Evolutionary conservation across 2,329 filamentous ascomycete species (phyloP).

Genomic region (Colletotrichum aenigma): DNA sequence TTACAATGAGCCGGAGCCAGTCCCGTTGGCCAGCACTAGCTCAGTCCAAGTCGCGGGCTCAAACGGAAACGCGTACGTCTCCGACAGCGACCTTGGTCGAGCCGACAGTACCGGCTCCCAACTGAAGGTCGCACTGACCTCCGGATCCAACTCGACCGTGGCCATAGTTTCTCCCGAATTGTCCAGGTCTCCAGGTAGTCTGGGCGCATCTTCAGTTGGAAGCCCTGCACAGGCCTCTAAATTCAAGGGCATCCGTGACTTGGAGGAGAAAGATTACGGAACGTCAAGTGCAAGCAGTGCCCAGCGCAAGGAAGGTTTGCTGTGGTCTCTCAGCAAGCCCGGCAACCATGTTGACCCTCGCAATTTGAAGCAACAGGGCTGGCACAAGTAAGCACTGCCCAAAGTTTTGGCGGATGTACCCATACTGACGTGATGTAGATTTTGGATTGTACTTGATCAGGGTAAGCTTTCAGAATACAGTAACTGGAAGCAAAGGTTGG

Average conservation of each 20-base stretch:
- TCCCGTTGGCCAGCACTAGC: constrained; percentile 42
- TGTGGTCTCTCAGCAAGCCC: constrained; percentile 93
- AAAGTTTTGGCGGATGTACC: not conserved
- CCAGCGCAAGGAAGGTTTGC: constrained; percentile 87
- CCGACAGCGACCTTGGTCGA: constrained; percentile 73
- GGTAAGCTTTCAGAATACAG: constrained; percentile 97
- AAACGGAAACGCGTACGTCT: constrained; percentile 55
- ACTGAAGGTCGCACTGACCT: constrained; percentile 56
- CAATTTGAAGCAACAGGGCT: constrained; percentile 93
- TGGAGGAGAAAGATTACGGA: constrained; percentile 80
- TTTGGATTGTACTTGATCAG: constrained; percentile 98
- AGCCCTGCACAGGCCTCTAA: constrained; percentile 61
- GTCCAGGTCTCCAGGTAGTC: constrained; percentile 62
- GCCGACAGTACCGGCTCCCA: constrained; percentile 78
- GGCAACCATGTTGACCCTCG: constrained; percentile 95
- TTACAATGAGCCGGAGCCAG: constrained; percentile 72
- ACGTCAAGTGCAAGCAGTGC: constrained; percentile 57
- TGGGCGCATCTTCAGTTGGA: constrained; percentile 47
- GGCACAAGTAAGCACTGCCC: constrained; percentile 82
- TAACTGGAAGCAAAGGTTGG: constrained; percentile 98
- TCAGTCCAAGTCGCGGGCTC: constrained; percentile 32
- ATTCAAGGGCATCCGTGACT: constrained; percentile 91
- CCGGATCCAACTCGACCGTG: constrained; percentile 40
- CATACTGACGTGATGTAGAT: constrained; percentile 57
- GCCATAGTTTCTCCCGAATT: constrained; percentile 43